Evolutionary conservation across 2,329 filamentous ascomycete species (phyloP), one percentile per base, ranked within the genome.

Genomic region (Chrysoporthe austroafricana): DNA sequence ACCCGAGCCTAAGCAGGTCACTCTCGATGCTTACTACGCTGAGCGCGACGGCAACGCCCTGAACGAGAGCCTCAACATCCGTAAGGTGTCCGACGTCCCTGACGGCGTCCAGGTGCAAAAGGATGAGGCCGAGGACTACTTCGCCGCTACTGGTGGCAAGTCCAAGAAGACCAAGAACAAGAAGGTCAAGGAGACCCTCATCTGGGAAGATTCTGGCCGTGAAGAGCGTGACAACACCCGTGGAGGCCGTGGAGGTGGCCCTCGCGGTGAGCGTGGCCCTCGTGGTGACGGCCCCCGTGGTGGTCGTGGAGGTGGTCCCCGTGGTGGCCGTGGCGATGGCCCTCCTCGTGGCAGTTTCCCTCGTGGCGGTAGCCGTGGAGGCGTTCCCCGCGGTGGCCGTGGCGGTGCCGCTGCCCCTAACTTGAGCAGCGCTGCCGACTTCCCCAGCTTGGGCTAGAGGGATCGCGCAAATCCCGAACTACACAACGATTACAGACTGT

Each of bases 41-140:
- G 84, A 88, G 81, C 82, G 80, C 75, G 86, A 88, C 84, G 95
- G 94, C 88, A 94, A 93, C 72, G 87, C 88, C 73, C 87, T 95
- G 74, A 81, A 85, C 72, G 87, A 87, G 74, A 74, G 73, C 64
- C 86, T 90, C 76, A 87, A 92, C 76, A 86, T 93, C 77, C 95
- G 96, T 84, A 90, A 94, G 85, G 84, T 95, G 81, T 97, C 98
- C 86, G 94, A 97, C 85, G 94, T 94, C 77, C 87, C 85, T 76
- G 90, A 94, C 85, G 63, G 63, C 43, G 46, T 52, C 44, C 78
- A 86, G 68, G 83, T 91, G 67, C 78, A 82, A 77, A 90, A 91
- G 80, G 84, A 88, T 26, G 86, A 88, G 14, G 86, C 87, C 65
- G 89, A 93, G 75, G 89, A 91, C 74, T 97, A 92, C 88, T 91